A percentile compares a stretch with the other conserved stretches of the same genome.
Conservation (phyloP, 2,329 filamentous ascomycete species). For the Paecilomyces sp. region DNA sequence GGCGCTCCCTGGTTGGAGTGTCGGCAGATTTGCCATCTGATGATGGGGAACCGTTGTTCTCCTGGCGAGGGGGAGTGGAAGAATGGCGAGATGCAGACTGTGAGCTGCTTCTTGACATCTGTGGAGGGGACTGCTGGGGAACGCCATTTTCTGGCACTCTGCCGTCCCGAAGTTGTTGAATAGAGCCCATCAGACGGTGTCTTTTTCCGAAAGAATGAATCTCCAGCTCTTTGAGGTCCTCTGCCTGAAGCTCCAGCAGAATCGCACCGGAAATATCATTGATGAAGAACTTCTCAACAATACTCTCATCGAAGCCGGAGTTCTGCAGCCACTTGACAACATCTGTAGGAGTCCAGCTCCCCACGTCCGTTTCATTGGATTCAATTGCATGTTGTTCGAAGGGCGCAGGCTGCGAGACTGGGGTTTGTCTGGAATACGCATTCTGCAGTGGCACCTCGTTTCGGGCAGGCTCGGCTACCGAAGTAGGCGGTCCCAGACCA, state of each 20-base stretch:
- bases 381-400: conserved; percentile 15
- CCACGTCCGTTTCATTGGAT: conserved; percentile 17
- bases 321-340: conserved; percentile 64
- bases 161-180: conserved; percentile 43
- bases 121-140: not conserved
- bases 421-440: not conserved
- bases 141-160: not conserved
- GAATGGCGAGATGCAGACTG: not conserved
- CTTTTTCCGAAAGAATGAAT: conserved; percentile 59
- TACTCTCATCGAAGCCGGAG: conserved; percentile 66
- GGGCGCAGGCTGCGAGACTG: conserved; percentile 7
- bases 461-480: conserved; percentile 8
- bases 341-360: conserved; percentile 19
- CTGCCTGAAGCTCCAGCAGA: conserved; percentile 82
- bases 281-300: conserved; percentile 77
- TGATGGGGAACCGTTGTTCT: not conserved
- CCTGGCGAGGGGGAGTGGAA: not conserved
- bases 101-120: not conserved
- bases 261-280: conserved; percentile 91
- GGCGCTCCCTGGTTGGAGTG: conserved; percentile 4
- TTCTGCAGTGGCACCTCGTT: conserved; percentile 14
- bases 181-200: conserved; percentile 53
- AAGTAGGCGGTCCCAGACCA: conserved; percentile 6
- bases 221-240: conserved; percentile 61
- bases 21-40: not conserved